phyloP scores from a whole-genome alignment of 768 basidiomycete species.

The Pleurotus eryngii region DNA sequence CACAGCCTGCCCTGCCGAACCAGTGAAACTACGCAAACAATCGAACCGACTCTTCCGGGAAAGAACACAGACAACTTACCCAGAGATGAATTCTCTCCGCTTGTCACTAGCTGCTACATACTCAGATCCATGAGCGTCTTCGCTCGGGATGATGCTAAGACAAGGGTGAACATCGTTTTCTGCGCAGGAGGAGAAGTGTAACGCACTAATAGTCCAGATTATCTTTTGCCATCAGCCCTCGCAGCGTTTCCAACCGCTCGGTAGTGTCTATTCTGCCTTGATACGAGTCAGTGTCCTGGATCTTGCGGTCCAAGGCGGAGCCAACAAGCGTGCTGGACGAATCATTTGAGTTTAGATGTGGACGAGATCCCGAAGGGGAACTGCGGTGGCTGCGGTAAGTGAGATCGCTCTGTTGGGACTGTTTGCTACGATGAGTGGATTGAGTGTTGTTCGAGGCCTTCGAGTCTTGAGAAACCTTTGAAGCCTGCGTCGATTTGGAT shows the following conservation, averaged over 20 bases:
- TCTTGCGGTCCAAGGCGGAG: conserved; percentile 67
- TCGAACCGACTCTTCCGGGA: conserved; percentile 37
- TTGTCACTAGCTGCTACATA: conserved; percentile 77
- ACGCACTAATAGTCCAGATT: conserved; percentile 73
- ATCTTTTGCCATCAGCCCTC: conserved; percentile 65
- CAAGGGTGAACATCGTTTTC: conserved; percentile 1
- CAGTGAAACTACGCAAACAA: conserved; percentile 51
- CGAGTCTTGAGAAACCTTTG: conserved; percentile 15
- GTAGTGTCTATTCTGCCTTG: conserved; percentile 54
- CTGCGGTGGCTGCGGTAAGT: conserved; percentile 12
- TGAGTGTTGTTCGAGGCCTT: background rate
- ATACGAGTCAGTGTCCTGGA: conserved; percentile 57
- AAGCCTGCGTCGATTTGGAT: conserved; percentile 29
- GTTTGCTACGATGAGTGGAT: conserved; percentile 13
- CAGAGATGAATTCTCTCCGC: conserved; percentile 74
- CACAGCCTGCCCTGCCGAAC: conserved; percentile 70
- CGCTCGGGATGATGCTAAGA: conserved; percentile 66
- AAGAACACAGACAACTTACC: conserved; percentile 40
- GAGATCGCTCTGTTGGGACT: conserved; percentile 11
- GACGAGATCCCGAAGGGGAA: conserved; percentile 29
- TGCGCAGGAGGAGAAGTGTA: conserved; percentile 13
- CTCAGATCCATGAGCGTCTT: conserved; percentile 83
- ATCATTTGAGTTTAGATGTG: conserved; percentile 49
- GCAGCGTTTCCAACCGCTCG: conserved; percentile 56
- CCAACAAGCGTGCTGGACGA: conserved; percentile 75